Conservation (phyloP, 2,329 filamentous ascomycete species). For the Ophiocordyceps camponoti-saundersi region DNA sequence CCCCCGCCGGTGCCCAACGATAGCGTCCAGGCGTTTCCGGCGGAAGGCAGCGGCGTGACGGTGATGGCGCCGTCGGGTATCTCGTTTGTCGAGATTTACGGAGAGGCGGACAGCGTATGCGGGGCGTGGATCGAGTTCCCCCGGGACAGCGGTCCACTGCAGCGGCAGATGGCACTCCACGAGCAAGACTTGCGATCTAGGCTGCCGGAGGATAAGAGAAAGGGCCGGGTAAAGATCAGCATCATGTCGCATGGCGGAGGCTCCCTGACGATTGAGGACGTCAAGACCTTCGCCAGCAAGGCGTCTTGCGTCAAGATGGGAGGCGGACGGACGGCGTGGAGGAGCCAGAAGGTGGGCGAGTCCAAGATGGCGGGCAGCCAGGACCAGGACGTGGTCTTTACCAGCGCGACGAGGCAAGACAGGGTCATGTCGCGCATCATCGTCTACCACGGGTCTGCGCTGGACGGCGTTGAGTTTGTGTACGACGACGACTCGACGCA, state of each 20-base stretch:
- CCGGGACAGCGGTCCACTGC: slow-evolving; percentile 41
- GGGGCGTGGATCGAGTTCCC: slow-evolving; percentile 68
- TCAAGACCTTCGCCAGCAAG: slow-evolving; percentile 54
- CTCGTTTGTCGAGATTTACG: slow-evolving; percentile 68
- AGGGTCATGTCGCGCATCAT: slow-evolving; percentile 60
- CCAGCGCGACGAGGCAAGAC: slow-evolving; percentile 47
- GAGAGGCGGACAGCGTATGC: slow-evolving; percentile 67
- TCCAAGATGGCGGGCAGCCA: slow-evolving; percentile 55
- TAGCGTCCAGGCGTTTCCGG: slow-evolving; percentile 72
- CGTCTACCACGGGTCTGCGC: slow-evolving; percentile 57
- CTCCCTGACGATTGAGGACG: slow-evolving; percentile 60
- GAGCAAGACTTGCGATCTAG: slow-evolving; percentile 58
- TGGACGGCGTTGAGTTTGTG: slow-evolving; percentile 82
- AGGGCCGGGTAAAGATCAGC: slow-evolving; percentile 51
- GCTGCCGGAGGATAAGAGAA: slow-evolving; percentile 56
- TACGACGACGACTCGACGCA: slow-evolving; percentile 79
- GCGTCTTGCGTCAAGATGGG: slow-evolving; percentile 57
- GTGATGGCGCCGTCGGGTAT: slow-evolving; percentile 69
- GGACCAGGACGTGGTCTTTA: slow-evolving; percentile 57
- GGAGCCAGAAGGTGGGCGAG: slow-evolving; percentile 55
- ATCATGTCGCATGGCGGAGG: slow-evolving; percentile 65
- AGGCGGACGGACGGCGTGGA: slow-evolving; percentile 52
- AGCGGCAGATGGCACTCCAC: slow-evolving; percentile 56
- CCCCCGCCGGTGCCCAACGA: slow-evolving; percentile 44
- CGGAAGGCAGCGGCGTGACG: slow-evolving; percentile 60